Base-by-base conservation (phyloP, 2,329 filamentous ascomycete genomes). In the Fusarium pilosicola region DNA sequence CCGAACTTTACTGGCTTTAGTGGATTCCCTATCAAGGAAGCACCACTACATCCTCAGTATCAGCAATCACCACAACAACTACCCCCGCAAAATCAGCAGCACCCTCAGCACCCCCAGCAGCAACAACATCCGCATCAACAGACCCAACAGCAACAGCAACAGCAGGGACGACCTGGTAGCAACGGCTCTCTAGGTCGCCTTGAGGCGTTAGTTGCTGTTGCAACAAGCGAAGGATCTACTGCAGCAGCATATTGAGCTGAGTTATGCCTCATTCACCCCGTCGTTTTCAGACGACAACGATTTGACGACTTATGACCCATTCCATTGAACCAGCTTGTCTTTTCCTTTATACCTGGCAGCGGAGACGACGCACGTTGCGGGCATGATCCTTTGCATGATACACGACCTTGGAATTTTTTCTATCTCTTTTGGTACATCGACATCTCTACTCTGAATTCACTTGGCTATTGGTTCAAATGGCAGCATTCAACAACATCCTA, bases 1-100 rank as follows among this genome's bases (percentile, higher is more conserved):
- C 88, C 88, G 6, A 90, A 90, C 73, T 83, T 89, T 48, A 85
- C 76, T 38, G 84, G 83, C 7, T 89, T 89, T 67, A 80, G 84
- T 30, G 87, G 86, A 0, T 89, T 89, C 49, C 88, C 87, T 1
- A 78, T 79, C 10, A 76, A 80, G 45, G 82, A 84, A 51, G 70
- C 77, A 34, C 72, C 69, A 28, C 78, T 76, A 26, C 78, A 79
- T 12, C 79, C 78, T 26, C 80, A 80, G 15, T 76, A 78, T 24
- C 70, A 62, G 41, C 52, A 73, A 17, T 13, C 42, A 24, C 60
- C 46, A 15, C 70, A 64, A n/a, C 69, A 69, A 24, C 17, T 46
- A 34, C 41, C 45, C 3, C 56, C 51, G 20, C 70, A 73, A n/a
- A 73, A 75, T 22, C 63, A 71, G 9, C 70, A 66, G 22, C 74